A percentile compares a stretch with the other conserved stretches of the same genome.
phyloP scores from a whole-genome alignment of 2,329 filamentous ascomycete species.

The Hypoxylon sp. region DNA sequence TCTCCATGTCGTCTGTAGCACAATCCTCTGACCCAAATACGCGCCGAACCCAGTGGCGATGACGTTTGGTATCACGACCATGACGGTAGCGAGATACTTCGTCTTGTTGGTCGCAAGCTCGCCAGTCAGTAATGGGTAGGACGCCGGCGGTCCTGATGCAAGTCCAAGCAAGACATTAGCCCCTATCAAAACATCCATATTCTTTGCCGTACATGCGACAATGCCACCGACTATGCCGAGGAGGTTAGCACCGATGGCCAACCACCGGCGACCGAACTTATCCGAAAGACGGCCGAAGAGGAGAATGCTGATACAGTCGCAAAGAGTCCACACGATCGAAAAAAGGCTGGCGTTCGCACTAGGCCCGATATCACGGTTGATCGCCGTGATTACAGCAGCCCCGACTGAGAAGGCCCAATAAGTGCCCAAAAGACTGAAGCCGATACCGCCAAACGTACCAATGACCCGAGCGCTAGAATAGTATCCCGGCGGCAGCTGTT shows the following conservation, averaged over 20 bases:
- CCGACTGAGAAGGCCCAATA: constrained; percentile 43
- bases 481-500: constrained; percentile 39
- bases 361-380: constrained; percentile 35
- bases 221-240: constrained; percentile 46
- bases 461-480: constrained; percentile 40
- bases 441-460: constrained; percentile 39
- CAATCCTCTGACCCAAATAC: constrained; percentile 40
- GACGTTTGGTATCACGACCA: constrained; percentile 43
- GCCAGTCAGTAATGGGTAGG: constrained; percentile 42
- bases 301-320: constrained; percentile 39
- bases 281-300: constrained; percentile 41
- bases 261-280: constrained; percentile 36
- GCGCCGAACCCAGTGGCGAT: constrained; percentile 45
- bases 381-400: constrained; percentile 36
- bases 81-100: constrained; percentile 41
- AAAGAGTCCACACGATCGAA: constrained; percentile 35
- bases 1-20: constrained; percentile 38
- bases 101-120: constrained; percentile 46
- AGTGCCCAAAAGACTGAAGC: constrained; percentile 42
- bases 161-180: constrained; percentile 45
- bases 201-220: constrained; percentile 39
- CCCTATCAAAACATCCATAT: constrained; percentile 40
- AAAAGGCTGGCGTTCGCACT: constrained; percentile 35
- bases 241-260: constrained; percentile 39
- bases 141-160: constrained; percentile 33